Percentiles rank a stretch among this genome's conserved stretches.
phyloP scores from a whole-genome alignment of 192 early-diverging fungal species.

The Linderina pennispora region DNA sequence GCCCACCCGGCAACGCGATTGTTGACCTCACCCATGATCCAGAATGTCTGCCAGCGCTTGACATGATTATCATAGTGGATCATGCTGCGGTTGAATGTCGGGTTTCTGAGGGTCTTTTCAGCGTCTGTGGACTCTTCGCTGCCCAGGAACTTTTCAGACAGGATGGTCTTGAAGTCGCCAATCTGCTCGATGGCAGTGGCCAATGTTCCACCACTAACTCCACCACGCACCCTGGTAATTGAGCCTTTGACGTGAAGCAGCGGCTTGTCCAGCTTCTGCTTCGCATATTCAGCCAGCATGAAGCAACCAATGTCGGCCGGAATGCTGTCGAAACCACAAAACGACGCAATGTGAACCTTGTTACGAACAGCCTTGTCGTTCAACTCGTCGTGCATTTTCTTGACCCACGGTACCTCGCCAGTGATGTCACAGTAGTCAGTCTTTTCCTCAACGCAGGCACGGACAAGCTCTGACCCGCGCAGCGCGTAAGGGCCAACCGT shows the following conservation, averaged over 20 bases:
- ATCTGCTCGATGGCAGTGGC: constrained; percentile 27
- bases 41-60: constrained; percentile 44
- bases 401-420: constrained; percentile 69
- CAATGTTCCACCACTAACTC: constrained; percentile 66
- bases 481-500: constrained; percentile 78
- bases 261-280: constrained; percentile 39
- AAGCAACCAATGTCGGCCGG: constrained; percentile 81
- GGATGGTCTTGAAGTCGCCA: no score
- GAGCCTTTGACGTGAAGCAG: constrained; percentile 60
- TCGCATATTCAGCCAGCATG: constrained; percentile 60
- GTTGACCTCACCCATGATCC: constrained; percentile 42
- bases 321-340: constrained; percentile 89
- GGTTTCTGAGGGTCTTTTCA: no score
- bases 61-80: constrained; percentile 40
- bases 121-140: no score
- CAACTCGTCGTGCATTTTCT: constrained; percentile 58
- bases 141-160: no score
- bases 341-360: constrained; percentile 67
- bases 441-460: constrained; percentile 28
- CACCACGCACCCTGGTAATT: constrained; percentile 48
- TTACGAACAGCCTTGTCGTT: constrained; percentile 59
- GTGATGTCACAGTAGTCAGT: constrained; percentile 91
- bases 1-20: constrained; percentile 15
- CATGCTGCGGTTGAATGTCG: constrained; percentile 11
- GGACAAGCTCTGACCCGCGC: constrained; percentile 60